A percentile compares a stretch with the other conserved stretches of the same genome.
Conservation (phyloP, 192 early-diverging fungal genomes). For the Gaertneriomyces sp. region DNA sequence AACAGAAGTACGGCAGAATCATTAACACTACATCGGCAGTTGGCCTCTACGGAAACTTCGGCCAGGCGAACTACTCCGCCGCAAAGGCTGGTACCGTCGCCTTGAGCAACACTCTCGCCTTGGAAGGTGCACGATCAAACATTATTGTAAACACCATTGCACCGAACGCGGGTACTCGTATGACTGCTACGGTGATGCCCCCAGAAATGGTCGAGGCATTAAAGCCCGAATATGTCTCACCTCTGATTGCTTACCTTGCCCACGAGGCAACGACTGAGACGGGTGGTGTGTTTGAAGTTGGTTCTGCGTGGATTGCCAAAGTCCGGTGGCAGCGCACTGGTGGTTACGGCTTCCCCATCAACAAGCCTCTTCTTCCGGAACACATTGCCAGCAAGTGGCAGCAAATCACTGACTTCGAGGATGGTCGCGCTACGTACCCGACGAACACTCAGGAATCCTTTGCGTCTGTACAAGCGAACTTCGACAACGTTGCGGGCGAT, state of each 20-base stretch:
- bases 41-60: constrained; percentile 86
- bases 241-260: constrained; percentile 88
- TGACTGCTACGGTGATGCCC: constrained; percentile 97
- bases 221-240: constrained; percentile 96
- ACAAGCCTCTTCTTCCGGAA: constrained; percentile 77
- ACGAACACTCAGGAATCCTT: constrained; percentile 73
- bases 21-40: constrained; percentile 94
- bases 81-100: constrained; percentile 92
- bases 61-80: constrained; percentile 92
- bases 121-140: constrained; percentile 87
- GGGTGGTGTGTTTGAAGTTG: constrained; percentile 62
- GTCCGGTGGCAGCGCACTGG: constrained; percentile 94
- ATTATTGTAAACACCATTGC: constrained; percentile 94
- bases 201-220: constrained; percentile 91
- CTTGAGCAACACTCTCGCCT: constrained; percentile 83
- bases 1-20: constrained; percentile 92
- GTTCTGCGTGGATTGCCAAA: constrained; percentile 56
- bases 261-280: constrained; percentile 81
- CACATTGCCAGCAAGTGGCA: constrained; percentile 74
- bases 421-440: constrained; percentile 90
- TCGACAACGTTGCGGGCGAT: constrained; percentile 59
- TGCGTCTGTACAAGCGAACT: constrained; percentile 79
- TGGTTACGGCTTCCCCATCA: constrained; percentile 87
- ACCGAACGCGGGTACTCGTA: constrained; percentile 93
- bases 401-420: constrained; percentile 87